Conservation (phyloP, 257 asterid species). For the Solanum piurae region DNA sequence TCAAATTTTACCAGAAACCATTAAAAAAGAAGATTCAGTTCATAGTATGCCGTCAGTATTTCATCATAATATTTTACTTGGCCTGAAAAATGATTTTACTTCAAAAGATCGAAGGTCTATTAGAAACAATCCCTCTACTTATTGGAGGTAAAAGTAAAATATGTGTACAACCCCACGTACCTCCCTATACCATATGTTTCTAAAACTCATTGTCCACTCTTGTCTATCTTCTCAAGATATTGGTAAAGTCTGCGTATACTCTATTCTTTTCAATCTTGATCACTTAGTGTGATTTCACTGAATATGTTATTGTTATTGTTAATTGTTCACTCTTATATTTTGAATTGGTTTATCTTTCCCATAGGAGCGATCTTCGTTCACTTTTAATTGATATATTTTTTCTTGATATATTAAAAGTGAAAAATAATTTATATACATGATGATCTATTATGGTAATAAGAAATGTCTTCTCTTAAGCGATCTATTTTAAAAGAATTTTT, state of each 20-base stretch:
- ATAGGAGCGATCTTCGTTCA: not conserved
- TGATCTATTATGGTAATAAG: not conserved
- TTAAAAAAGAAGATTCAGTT: not conserved
- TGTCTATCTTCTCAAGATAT: not conserved
- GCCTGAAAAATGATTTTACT: not conserved
- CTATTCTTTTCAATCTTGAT: accelerated
- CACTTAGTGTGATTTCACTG: not conserved
- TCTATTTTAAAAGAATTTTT: too few species aligned
- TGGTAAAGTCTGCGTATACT: too few species aligned
- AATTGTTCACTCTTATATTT: not conserved
- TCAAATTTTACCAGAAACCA: not conserved
- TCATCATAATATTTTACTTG: not conserved
- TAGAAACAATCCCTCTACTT: not conserved
- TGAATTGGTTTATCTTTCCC: not conserved
- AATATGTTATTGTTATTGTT: too few species aligned
- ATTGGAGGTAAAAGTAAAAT: not conserved
- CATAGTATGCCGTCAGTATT: not conserved
- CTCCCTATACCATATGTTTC: not conserved
- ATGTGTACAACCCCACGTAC: accelerated
- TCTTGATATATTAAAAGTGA: not conserved
- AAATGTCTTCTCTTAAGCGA: too few species aligned
- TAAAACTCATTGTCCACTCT: not conserved
- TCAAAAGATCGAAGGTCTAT: not conserved
- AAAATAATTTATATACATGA: not conserved
- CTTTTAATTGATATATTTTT: not conserved